Evolutionary conservation across 768 basidiomycete species (phyloP), one percentile per base, ranked within the genome.

Genomic region (Erythrobasidium yunnanense): DNA sequence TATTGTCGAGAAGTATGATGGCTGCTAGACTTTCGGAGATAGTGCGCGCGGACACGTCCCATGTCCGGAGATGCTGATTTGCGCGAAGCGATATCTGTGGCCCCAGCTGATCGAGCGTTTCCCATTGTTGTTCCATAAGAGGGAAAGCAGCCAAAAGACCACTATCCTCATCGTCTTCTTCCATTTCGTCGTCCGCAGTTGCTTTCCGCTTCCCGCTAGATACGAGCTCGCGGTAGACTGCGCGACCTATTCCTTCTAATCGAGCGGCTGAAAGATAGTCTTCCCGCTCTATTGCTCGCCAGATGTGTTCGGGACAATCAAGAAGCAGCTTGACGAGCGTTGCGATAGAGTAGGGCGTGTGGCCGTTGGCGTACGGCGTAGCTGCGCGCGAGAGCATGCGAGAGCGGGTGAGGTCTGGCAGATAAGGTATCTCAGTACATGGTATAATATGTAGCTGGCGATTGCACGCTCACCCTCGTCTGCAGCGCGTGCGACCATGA

Each of bases 41-140:
- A 6, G 18, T 29, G 23, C 46, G 46, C 20, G 45, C 23, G 17
- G 63, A 25, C 15, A 42, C 20, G 32, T 56, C 67, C 53, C 49
- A 63, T 6, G 45, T 6, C 1, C 17, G 22, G 45, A 66, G n/a
- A 30, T 52, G 55, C 18, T 18, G n/a, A n/a, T 50, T 69, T 62
- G 62, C 22, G 2, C 11, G 22, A 8, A 15, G 15, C 8, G 42
- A 2, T 13, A 60, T 42, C 33, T 55, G 68, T 0, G 60, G 58
- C 2, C 55, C 55, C 30, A 73, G 46, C 22, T 51, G 33, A 0
- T 55, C 53, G 17, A 73, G 45, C 25, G 54, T 56, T 27, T 73
- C 73, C 33, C 58, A 65, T 49, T 72, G 71, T 50, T 66, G 66
- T 30, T 69, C 69, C n/a, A 72, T 66, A n/a, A 73, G 68, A 5